Evolutionary conservation across 23 red algal species (phyloP).

Genomic region (Pyropia yezoensis): DNA sequence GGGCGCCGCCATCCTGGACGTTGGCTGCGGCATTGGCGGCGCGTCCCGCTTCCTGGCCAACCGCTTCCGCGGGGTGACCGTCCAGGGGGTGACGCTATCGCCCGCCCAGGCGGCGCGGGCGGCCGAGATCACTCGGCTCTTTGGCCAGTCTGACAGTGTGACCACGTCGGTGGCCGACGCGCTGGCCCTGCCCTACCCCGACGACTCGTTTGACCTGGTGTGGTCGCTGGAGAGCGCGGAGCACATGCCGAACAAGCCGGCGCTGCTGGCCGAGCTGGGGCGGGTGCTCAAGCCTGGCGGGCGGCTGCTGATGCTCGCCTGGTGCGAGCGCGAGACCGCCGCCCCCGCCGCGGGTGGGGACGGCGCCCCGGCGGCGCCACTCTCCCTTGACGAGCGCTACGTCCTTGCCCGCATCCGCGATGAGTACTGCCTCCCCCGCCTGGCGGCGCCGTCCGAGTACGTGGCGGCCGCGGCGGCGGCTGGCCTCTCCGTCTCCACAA

Average conservation of each 20-base stretch:
- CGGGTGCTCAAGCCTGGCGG: conserved; percentile 81
- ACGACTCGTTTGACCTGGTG: conserved; percentile 81
- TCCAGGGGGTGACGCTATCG: conserved; percentile 82
- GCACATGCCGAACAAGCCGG: conserved; percentile 91
- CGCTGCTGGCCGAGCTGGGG: conserved; percentile 53
- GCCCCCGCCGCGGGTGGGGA: background rate
- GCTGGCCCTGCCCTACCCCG: conserved; percentile 39
- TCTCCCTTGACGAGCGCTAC: conserved; percentile 41
- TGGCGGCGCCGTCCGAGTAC: conserved; percentile 68
- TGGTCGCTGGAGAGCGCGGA: conserved; percentile 95
- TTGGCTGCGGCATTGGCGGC: conserved; percentile 96
- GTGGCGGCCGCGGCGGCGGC: conserved; percentile 33
- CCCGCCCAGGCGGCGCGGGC: conserved; percentile 69
- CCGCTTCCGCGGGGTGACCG: conserved; percentile 44
- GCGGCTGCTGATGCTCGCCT: conserved; percentile 63
- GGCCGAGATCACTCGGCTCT: conserved; percentile 41
- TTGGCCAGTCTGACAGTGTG: conserved; percentile 41
- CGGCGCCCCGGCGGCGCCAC: conserved; percentile 17
- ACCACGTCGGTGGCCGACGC: conserved; percentile 54
- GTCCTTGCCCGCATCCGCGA: conserved; percentile 64
- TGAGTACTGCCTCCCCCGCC: conserved; percentile 67
- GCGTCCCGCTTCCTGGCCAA: conserved; percentile 79
- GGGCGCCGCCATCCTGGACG: conserved; percentile 52
- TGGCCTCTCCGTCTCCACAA: conserved; percentile 27
- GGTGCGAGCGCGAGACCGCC: conserved; percentile 73